A percentile compares a stretch with the other conserved stretches of the same genome.
Conservation (phyloP, 1,139 yeast species). For the Candida sojae region DNA sequence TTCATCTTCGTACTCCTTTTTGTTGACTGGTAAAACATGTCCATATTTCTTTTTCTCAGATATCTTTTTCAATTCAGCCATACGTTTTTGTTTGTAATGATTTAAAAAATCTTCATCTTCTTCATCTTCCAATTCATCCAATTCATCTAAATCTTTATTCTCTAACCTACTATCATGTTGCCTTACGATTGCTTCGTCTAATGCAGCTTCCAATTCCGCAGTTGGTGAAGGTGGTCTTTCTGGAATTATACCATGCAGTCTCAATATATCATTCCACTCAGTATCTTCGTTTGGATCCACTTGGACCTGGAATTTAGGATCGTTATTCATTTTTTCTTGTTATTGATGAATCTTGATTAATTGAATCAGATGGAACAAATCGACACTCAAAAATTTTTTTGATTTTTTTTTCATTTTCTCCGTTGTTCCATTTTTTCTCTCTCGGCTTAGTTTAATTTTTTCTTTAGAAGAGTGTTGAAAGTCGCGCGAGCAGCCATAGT, state of each 20-base stretch:
- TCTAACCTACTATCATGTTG: constrained; percentile 81
- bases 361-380: background rate
- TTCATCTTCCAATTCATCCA: constrained; percentile 79
- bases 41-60: constrained; percentile 72
- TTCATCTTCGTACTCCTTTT: constrained; percentile 85
- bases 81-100: constrained; percentile 71
- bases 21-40: constrained; percentile 69
- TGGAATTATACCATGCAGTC: constrained; percentile 90
- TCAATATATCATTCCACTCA: constrained; percentile 95
- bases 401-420: background rate
- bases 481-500: background rate
- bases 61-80: constrained; percentile 67
- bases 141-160: constrained; percentile 71
- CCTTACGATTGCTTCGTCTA: constrained; percentile 75
- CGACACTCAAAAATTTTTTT: background rate
- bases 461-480: too few species aligned
- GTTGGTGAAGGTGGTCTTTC: constrained; percentile 90
- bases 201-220: constrained; percentile 80
- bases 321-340: constrained; percentile 10
- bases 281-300: constrained; percentile 97
- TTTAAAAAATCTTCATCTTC: constrained; percentile 77
- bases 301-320: constrained; percentile 62
- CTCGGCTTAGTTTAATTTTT: too few species aligned
- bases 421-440: background rate
- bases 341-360: background rate